Conservation (phyloP, 139 green algal species). For the Coccomyxa sp. region DNA sequence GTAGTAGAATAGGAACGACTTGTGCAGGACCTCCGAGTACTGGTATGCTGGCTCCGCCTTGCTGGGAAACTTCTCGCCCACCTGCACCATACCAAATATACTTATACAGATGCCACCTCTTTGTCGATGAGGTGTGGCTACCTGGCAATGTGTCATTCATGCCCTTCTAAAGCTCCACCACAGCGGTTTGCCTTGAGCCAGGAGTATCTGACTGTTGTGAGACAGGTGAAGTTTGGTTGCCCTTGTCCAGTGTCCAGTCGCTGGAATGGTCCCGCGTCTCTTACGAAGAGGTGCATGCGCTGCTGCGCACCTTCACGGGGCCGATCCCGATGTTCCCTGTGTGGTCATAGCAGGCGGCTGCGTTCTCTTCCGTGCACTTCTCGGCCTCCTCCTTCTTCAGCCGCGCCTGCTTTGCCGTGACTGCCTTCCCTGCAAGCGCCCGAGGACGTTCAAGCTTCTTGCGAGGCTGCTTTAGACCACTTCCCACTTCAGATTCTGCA, state of each 20-base stretch:
- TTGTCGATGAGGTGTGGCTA: not conserved
- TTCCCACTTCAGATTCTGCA: not conserved
- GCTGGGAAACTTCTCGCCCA: not conserved
- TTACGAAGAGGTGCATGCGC: not conserved
- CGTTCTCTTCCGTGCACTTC: not conserved
- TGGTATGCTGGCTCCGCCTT: not conserved
- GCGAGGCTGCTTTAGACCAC: not conserved
- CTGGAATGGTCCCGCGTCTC: too few species aligned
- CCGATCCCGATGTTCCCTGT: not conserved
- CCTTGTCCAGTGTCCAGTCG: too few species aligned
- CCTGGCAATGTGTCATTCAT: not conserved
- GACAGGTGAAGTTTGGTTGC: too few species aligned
- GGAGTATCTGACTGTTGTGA: too few species aligned
- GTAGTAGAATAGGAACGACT: constrained; percentile 12
- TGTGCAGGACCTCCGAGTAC: constrained; percentile 17
- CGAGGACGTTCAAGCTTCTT: not conserved
- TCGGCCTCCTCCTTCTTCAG: not conserved
- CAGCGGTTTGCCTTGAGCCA: not conserved
- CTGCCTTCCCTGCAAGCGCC: not conserved
- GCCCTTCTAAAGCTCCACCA: not conserved
- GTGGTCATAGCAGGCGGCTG: constrained; percentile 7
- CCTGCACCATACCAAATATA: not conserved
- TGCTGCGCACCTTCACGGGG: not conserved
- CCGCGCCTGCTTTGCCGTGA: not conserved
- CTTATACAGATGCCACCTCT: not conserved